Conservation (phyloP, 2,329 filamentous ascomycete genomes). For the Claviceps quebecensis region DNA sequence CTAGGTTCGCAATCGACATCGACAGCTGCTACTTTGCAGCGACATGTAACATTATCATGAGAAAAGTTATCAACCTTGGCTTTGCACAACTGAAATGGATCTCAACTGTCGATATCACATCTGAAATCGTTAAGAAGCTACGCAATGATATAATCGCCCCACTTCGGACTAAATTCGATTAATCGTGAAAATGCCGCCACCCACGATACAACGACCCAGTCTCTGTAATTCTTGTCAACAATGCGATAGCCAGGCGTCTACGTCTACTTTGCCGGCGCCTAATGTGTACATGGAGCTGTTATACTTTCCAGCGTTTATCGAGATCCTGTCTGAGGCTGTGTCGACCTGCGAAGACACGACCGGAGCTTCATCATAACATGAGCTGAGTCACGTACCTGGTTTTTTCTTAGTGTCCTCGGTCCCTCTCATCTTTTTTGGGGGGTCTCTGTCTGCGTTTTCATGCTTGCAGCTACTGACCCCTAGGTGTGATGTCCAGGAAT, state of each 20-base stretch:
- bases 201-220: conserved; percentile 14
- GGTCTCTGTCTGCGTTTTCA: background rate
- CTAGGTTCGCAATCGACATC: conserved; percentile 19
- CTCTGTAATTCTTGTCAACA: conserved; percentile 19
- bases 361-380: background rate
- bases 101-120: conserved; percentile 13
- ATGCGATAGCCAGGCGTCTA: conserved; percentile 2
- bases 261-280: background rate
- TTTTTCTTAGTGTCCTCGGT: background rate
- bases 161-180: conserved; percentile 14
- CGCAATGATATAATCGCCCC: conserved; percentile 5
- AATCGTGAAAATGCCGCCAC: conserved; percentile 19
- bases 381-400: conserved; percentile 4
- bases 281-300: background rate
- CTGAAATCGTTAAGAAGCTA: conserved; percentile 6
- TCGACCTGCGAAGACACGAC: background rate
- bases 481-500: background rate
- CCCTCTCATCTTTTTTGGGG: background rate
- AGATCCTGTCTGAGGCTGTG: background rate
- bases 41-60: conserved; percentile 16
- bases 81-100: conserved; percentile 14
- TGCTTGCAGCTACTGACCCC: background rate
- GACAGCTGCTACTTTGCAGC: conserved; percentile 16
- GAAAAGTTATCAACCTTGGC: conserved; percentile 13
- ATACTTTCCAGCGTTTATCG: background rate